These are phyloP conservation scores for Crassisporium funariophilum DNA, from an alignment of 768 basidiomycete genomes.

Conservation along the genomic window DNA sequence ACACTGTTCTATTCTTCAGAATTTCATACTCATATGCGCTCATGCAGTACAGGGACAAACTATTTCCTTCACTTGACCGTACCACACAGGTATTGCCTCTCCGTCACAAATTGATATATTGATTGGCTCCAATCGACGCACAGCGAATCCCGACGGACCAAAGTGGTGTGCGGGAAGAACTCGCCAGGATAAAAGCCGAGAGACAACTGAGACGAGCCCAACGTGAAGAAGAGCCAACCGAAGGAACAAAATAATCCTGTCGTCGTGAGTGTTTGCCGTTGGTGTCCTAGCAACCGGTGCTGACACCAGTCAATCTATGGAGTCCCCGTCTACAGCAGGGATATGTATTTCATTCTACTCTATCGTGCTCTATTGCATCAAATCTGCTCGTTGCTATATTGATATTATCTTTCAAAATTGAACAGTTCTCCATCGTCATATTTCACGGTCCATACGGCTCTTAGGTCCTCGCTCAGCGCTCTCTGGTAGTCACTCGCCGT, in stretches of 20 bases:
- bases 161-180: conserved; percentile 62
- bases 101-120: background rate
- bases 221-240: conserved; percentile 37
- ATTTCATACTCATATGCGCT: background rate
- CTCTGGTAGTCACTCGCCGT: conserved; percentile 53
- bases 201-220: conserved; percentile 49
- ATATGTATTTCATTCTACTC: too few species aligned
- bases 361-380: too few species aligned
- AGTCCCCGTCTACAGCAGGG: background rate
- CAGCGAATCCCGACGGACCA: conserved; percentile 71
- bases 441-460: conserved; percentile 37
- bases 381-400: too few species aligned
- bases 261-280: conserved; percentile 8
- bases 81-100: conserved; percentile 45
- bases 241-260: conserved; percentile 23
- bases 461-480: conserved; percentile 37
- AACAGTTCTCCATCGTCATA: conserved; percentile 42
- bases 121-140: background rate
- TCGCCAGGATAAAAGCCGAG: conserved; percentile 71
- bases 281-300: too few species aligned
- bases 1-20: conserved; percentile 1
- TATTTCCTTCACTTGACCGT: conserved; percentile 67
- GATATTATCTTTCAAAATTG: conserved; percentile 26
- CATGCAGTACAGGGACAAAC: conserved; percentile 66
- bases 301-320: background rate